Base-by-base conservation (phyloP, 768 basidiomycete species). In the Lepiota brunneoincarnata region DNA sequence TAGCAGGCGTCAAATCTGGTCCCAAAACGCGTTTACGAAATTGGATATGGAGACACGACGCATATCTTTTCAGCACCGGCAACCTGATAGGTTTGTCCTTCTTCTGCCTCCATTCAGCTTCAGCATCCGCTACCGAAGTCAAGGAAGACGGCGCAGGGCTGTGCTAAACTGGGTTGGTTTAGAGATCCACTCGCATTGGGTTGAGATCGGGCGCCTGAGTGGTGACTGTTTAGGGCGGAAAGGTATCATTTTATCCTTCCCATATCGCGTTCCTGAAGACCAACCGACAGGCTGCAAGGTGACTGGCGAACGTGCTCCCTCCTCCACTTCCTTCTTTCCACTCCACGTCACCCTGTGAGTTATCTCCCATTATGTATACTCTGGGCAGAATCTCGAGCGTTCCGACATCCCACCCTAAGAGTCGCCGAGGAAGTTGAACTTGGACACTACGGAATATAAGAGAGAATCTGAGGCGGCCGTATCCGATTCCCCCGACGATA, bases 391-490 rank as follows among this genome's bases (percentile, higher is more conserved):
- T 67, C 53, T 84, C 83, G 38, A 91, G 74, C 0, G 84, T 87
- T 34, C 84, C 85, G 6, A 84, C 78, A 46, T 89, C 84, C 82
- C 85, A 87, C 6, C 88, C 88, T 11, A 75, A 70, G 38, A 87
- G 73, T 21, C 77, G 72, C 6, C 69, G 75, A 0, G 86, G 83
- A 1, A 89, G 74, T 47, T 76, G 69, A 11, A 80, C 72, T 58
- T 86, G 78, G 42, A 90, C 75, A 49, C 82, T 80, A 43, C 86
- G 79, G 78, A 90, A 91, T 1, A 82, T 75, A 35, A 91, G 61
- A 0, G 83, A 82, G 43, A 90, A 69, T 63, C 79, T 79, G 63
- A 86, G 75, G 23, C 82, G 77, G 4, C 86, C 85, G 54, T 77
- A 78, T 21, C 88, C 89, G 31, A 88, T 75, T 6, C 89, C 89